Percentiles rank a stretch among this genome's conserved stretches.
These are phyloP conservation scores for Lagenaria siceraria DNA, from an alignment of 306 rosid species.

Conservation along the genomic window DNA sequence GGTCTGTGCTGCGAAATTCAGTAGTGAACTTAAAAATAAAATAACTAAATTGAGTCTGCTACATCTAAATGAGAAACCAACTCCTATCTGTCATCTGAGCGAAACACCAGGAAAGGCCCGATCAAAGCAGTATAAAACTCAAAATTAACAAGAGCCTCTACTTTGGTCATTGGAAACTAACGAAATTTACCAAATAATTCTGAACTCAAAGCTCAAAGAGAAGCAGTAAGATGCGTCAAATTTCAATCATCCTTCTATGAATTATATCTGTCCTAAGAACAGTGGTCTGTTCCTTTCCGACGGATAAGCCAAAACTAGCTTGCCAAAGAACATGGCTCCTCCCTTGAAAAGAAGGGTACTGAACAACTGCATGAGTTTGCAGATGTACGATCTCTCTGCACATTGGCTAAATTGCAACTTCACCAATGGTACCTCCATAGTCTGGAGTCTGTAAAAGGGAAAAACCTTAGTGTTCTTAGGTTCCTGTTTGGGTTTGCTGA, in stretches of 20 bases:
- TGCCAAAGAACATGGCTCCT: background rate
- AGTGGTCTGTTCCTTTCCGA: background rate
- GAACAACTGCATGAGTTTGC: background rate
- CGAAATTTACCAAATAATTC: background rate
- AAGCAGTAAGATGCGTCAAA: background rate
- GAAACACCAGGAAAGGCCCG: background rate
- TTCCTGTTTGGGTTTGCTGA: background rate
- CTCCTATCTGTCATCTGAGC: background rate
- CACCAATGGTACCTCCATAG: background rate
- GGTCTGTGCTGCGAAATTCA: background rate
- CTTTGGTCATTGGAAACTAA: background rate
- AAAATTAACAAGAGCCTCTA: background rate
- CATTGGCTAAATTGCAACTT: background rate
- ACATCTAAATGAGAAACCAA: background rate
- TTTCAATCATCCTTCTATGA: background rate
- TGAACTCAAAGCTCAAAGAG: background rate
- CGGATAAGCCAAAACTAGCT: background rate
- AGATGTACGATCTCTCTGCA: background rate
- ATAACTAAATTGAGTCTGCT: background rate
- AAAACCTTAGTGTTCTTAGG: background rate
- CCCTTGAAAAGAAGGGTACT: background rate
- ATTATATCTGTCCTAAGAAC: background rate
- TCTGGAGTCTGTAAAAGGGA: background rate
- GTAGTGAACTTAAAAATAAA: background rate
- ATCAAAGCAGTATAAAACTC: background rate